A percentile compares a stretch with the other conserved stretches of the same genome.
Conservation (phyloP, 495 filamentous ascomycete genomes). For the Pyronema domesticum region DNA sequence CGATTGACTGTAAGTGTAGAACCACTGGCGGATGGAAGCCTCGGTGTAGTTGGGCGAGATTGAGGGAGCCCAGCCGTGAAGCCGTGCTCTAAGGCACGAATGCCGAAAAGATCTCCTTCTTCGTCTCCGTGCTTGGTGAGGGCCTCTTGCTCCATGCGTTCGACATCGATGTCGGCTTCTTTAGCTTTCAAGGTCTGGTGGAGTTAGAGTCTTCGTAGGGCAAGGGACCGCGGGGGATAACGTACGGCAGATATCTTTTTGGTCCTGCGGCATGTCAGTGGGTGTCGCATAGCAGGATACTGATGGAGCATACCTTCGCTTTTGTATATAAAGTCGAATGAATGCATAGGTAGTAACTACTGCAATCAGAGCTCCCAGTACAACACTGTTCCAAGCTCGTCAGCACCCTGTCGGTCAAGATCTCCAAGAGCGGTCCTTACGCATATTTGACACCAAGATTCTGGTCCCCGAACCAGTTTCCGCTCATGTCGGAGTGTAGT, state of each 20-base stretch:
- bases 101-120: constrained; percentile 32
- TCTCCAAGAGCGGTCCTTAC: neutral
- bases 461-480: constrained; percentile 15
- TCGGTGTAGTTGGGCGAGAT: constrained; percentile 27
- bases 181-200: constrained; percentile 11
- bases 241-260: constrained; percentile 14
- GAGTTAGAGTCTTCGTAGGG: constrained; percentile 4
- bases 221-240: constrained; percentile 1
- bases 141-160: constrained; percentile 23
- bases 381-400: constrained; percentile 1
- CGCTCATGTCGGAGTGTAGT: neutral
- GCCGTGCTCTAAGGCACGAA: constrained; percentile 30
- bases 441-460: constrained; percentile 21
- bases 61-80: constrained; percentile 32
- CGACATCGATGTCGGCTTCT: constrained; percentile 19
- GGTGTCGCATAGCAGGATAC: neutral
- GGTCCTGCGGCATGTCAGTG: constrained; percentile 13
- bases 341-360: constrained; percentile 21
- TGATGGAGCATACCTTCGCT: constrained; percentile 19
- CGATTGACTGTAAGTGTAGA: constrained; percentile 11
- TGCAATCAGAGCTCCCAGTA: constrained; percentile 19
- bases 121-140: constrained; percentile 28
- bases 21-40: constrained; percentile 4
- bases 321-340: constrained; percentile 24
- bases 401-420: neutral